A percentile compares a stretch with the other conserved stretches of the same genome.
These are phyloP conservation scores for Clarireedia sp. DNA, from an alignment of 2,329 filamentous ascomycete genomes.

Conservation along the genomic window DNA sequence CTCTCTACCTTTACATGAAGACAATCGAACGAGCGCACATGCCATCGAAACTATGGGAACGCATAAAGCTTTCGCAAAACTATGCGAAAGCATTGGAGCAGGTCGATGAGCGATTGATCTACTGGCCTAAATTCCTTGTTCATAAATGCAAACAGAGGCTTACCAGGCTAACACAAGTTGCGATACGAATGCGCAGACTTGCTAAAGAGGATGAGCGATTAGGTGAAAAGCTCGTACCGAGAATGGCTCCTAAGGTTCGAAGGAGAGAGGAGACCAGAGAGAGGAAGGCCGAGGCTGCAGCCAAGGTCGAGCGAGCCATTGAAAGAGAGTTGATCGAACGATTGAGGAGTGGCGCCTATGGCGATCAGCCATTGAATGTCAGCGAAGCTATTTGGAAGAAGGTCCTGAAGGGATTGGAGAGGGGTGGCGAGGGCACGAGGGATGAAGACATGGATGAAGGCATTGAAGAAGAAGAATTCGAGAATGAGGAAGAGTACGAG, in stretches of 20 bases:
- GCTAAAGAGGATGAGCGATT: constrained; percentile 84
- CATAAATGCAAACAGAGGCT: constrained; percentile 97
- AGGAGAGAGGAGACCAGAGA: constrained; percentile 68
- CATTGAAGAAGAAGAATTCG: constrained; percentile 68
- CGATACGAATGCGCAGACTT: constrained; percentile 69
- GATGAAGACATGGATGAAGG: constrained; percentile 88
- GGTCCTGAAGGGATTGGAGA: constrained; percentile 84
- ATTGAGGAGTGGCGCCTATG: constrained; percentile 85
- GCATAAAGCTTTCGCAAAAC: constrained; percentile 81
- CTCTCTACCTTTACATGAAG: constrained; percentile 95
- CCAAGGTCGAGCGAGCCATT: constrained; percentile 92
- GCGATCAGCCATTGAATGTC: constrained; percentile 88
- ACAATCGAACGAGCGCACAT: constrained; percentile 82
- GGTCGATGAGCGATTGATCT: constrained; percentile 77
- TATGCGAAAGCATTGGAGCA: constrained; percentile 84
- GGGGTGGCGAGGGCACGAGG: constrained; percentile 70
- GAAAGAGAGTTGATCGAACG: constrained; percentile 91
- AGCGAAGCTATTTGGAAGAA: constrained; percentile 96
- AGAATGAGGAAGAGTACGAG: constrained; percentile 55
- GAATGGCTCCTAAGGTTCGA: constrained; percentile 82
- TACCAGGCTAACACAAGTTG: constrained; percentile 85
- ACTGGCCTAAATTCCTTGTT: constrained; percentile 88
- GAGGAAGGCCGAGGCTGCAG: constrained; percentile 70
- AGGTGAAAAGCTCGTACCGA: constrained; percentile 81
- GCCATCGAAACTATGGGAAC: constrained; percentile 90